Base-by-base conservation (phyloP, 345 rosid genomes). In the Mallotus nudiflorus region DNA sequence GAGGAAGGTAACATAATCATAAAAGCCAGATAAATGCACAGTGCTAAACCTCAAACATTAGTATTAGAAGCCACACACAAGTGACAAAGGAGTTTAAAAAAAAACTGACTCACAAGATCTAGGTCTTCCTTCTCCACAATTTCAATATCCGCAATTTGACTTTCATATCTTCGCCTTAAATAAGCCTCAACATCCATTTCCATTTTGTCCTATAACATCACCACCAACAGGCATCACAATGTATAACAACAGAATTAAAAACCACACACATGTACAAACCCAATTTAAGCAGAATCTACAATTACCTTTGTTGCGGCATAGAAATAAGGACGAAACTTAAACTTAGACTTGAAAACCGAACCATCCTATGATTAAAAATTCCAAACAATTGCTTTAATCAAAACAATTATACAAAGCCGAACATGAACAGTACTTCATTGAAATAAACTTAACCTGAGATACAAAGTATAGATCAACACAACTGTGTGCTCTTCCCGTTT, bases 141-240 rank as follows among this genome's bases (percentile, higher is more conserved):
- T 75, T 86, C 91, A 73, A 88, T 77, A 66, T 85, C 83, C 39
- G 87, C 96, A 82, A 91, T 82, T 77, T 91, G 97, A 84, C 77
- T 83, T 85, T 94, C 96, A 73, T 87, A 91, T 16, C 88, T 86
- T 53, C 96, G 81, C 71, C 91, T 82, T 84, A 94, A 77, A 74
- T 90, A 91, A n/a, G 89, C 90, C 69, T 94, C 98, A 12, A 90
- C 93, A 45, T 91, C 98, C 92, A 91, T 77, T 78, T 91, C 98
- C 88, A 82, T 77, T 54, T 87, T 91, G 9, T 78, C 86, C 97
- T 91, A 76, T 29, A 68, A 61, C 59, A 56, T 18, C 39, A 56
- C 20, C 42, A 19, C 16, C n/a, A 45, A 46, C 67, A 71, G 39
- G 40, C 16, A 16, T 54, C 48, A 37, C 44, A 35, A 35, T 24